These are phyloP conservation scores for Fragilariopsis cylindrus DNA, from an alignment of 108 stramenopile genomes.

Conservation along the genomic window DNA sequence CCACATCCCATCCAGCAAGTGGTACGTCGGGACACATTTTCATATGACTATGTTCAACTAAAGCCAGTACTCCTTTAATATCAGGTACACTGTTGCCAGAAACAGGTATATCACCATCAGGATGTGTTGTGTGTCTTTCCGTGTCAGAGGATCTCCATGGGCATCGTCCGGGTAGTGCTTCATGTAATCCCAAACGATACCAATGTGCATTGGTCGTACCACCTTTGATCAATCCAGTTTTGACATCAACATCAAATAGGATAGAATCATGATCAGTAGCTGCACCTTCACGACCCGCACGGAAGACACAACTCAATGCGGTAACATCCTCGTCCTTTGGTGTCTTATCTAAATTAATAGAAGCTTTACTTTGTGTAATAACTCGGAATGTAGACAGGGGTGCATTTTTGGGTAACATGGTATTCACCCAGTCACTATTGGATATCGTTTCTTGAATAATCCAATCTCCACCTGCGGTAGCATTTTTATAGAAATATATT, in stretches of 20 bases:
- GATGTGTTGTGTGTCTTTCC: slow-evolving; percentile 71
- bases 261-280: slow-evolving; percentile 95
- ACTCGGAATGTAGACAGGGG: slow-evolving; percentile 98
- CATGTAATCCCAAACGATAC: slow-evolving; percentile 85
- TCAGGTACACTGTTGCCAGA: slow-evolving; percentile 72
- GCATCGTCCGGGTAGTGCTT: slow-evolving; percentile 60
- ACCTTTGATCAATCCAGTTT: slow-evolving; percentile 73
- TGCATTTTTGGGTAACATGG: slow-evolving; percentile 86
- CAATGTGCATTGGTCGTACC: slow-evolving; percentile 98
- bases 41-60: slow-evolving; percentile 78
- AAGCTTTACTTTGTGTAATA: slow-evolving; percentile 88
- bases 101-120: slow-evolving; percentile 79
- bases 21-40: slow-evolving; percentile 84
- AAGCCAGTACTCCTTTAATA: slow-evolving; percentile 59
- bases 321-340: slow-evolving; percentile 46
- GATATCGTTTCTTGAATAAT: slow-evolving; percentile 93
- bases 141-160: slow-evolving; percentile 58
- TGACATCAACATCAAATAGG: slow-evolving; percentile 94
- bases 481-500: slow-evolving; percentile 94
- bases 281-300: slow-evolving; percentile 90
- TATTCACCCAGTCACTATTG: slow-evolving; percentile 76
- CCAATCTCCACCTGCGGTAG: slow-evolving; percentile 94
- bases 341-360: slow-evolving; percentile 46
- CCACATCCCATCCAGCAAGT: slow-evolving; percentile 87
- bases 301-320: slow-evolving; percentile 93